phyloP scores from a whole-genome alignment of 805 yeast genomes.

The Dipodascus geniculatus region DNA sequence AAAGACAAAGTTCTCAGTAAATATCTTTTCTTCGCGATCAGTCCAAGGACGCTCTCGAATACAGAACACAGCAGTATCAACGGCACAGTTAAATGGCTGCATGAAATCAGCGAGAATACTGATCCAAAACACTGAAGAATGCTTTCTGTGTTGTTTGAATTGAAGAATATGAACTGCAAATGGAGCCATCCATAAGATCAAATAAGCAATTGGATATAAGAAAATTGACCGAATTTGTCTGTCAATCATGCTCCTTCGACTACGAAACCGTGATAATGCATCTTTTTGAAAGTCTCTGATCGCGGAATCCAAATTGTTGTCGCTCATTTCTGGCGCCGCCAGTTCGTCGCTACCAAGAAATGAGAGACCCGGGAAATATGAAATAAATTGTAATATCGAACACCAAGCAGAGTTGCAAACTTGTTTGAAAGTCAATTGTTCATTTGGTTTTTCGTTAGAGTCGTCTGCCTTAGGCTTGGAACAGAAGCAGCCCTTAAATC shows the following conservation, averaged over 20 bases:
- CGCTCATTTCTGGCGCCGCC: neutral
- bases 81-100: slow-evolving; percentile 74
- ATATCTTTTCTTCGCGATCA: neutral
- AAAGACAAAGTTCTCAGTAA: neutral
- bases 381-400: neutral
- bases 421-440: neutral
- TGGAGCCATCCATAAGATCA: slow-evolving; percentile 74
- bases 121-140: slow-evolving; percentile 45
- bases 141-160: slow-evolving; percentile 8
- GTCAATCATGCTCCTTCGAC: slow-evolving; percentile 52
- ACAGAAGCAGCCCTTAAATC: neutral
- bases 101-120: slow-evolving; percentile 53
- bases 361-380: slow-evolving; percentile 1
- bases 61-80: slow-evolving; percentile 79
- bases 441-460: neutral
- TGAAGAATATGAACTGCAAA: slow-evolving; percentile 51
- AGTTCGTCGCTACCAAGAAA: neutral
- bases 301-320: neutral
- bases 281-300: slow-evolving; percentile 23
- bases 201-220: slow-evolving; percentile 72
- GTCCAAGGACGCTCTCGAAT: slow-evolving; percentile 41
- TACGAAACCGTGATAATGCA: slow-evolving; percentile 46
- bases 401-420: neutral
- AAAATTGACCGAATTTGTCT: slow-evolving; percentile 69
- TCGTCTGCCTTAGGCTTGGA: neutral